phyloP scores from a whole-genome alignment of 164 flowering plant species.

The Amborella trichopoda region DNA sequence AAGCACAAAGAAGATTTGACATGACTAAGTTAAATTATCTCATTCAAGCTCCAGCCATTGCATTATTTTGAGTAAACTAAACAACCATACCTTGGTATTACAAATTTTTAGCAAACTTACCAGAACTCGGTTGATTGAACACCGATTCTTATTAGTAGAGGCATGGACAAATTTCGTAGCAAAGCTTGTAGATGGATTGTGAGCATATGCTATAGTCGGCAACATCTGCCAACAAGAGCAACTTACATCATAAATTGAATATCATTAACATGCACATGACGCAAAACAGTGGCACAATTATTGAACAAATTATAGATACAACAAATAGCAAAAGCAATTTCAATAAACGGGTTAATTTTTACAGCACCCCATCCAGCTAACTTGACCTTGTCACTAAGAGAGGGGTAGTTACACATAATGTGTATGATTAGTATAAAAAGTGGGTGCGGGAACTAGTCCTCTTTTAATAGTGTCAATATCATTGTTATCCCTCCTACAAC shows the following conservation, averaged over 20 bases:
- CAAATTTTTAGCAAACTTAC: constrained; percentile 49
- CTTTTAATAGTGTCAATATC: neutral
- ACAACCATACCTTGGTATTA: too few species aligned
- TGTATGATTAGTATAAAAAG: too few species aligned
- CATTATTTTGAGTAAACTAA: too few species aligned
- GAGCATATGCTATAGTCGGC: constrained; percentile 79
- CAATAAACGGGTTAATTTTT: too few species aligned
- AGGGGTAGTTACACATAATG: too few species aligned
- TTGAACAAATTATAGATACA: neutral
- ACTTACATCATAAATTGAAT: constrained; percentile 4
- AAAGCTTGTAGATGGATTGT: constrained; percentile 94
- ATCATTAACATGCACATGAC: neutral
- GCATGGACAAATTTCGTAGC: constrained; percentile 97
- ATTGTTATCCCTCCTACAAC: neutral
- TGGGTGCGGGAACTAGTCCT: too few species aligned
- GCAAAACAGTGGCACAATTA: neutral
- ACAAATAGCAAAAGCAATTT: neutral
- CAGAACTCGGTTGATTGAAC: constrained; percentile 90
- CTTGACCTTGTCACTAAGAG: too few species aligned
- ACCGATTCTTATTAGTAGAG: constrained; percentile 85
- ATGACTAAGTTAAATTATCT: too few species aligned
- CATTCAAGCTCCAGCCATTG: too few species aligned
- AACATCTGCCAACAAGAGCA: constrained; percentile 52
- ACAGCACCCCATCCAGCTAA: too few species aligned
- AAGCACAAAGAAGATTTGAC: too few species aligned